Evolutionary conservation across 2,329 filamentous ascomycete genomes (phyloP), one percentile per base, ranked within the genome.

Genomic region (Fusarium xyrophilum): DNA sequence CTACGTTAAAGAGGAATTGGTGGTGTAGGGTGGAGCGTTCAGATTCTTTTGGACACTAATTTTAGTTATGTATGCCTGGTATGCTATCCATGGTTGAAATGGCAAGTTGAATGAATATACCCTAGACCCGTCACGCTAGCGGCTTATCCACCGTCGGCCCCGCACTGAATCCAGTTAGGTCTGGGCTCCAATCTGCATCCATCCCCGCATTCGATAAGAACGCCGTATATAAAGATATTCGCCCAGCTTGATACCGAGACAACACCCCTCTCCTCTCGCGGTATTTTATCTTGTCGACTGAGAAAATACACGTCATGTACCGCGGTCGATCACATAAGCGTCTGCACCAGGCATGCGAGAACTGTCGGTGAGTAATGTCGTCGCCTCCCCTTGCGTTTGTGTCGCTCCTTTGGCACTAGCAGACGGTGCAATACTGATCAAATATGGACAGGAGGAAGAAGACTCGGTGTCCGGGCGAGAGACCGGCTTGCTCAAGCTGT

Each of bases 131-230:
- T 19, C 15, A 25, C 19, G 19, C 42, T 46, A 48, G 14, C 44
- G 44, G 44, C n/a, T 3, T 33, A 5, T 14, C 7, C 21, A 13
- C 44, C 44, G 44, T 33, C 44, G 44, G 44, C 28, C 44, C 44
- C 44, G 27, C 44, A 47, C n/a, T 7, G 2, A 33, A 47, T 9
- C 2, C 2, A 33, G 44, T 32, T 32, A 33, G 15, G 11, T 15
- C 28, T 47, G 7, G 28, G 1, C 15, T 47, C 44, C 15, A 19
- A 33, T 33, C 11, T 2, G 23, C 23, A 25, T 21, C 54, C 23
- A 25, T 21, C 54, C 54, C 54, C 54, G 54, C 54, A 39, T 40
- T 56, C 51, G 44, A 51, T 51, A 40, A 50, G 35, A 32, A 25
- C 4, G 23, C 36, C 10, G 21, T 56, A 11, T 36, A 30, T 13